Base-by-base conservation (phyloP, 495 filamentous ascomycete species). In the Terfezia claveryi region DNA sequence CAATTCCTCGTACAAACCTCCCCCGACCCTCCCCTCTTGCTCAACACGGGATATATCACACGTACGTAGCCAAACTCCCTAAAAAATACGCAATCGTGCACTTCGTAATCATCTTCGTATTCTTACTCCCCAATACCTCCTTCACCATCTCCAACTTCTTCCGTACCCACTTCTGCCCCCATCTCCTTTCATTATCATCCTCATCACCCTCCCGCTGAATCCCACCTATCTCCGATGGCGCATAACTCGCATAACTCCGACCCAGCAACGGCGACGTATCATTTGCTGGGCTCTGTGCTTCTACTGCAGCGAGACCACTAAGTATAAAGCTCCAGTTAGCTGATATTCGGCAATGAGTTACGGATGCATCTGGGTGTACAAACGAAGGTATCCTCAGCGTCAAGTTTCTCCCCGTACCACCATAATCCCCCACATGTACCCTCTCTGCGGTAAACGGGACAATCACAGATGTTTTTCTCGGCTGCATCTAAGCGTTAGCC, bases 31-130 rank as follows among this genome's bases (percentile, higher is more conserved):
- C n/a, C 20, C 20, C 20, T 20, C 20, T 20, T 20, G 20, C 20
- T 38, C 16, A n/a, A 12, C 23, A 10, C 49, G 41, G 38, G 53
- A n/a, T 23, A 8, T 2, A 17, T 8, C 56, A 77, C 58, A 85
- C 79, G 61, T 89, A 94, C 0, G 91, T 96, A 12, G 80, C 87
- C 65, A 94, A 69, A 55, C 86, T 93, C 10, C 83, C 91, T 17
- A 96, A 65, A 7, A 93, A 70, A 69, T 96, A 98, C 9, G 89
- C 91, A 53, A 98, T 68, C 51, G 86, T 87, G 72, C 87, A 96
- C 68, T 98, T 98, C 57, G 95, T 69, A 55, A 93, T 81, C 62
- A 56, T 64, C 41, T 56, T 61, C 38, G 54, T 59, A 32, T 62
- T 62, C 44, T 58, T 57, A 23, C 50, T 55, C 16, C 38, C 50